These are phyloP conservation scores for Cladosporium sp. DNA, from an alignment of 2,329 filamentous ascomycete species.

Conservation along the genomic window DNA sequence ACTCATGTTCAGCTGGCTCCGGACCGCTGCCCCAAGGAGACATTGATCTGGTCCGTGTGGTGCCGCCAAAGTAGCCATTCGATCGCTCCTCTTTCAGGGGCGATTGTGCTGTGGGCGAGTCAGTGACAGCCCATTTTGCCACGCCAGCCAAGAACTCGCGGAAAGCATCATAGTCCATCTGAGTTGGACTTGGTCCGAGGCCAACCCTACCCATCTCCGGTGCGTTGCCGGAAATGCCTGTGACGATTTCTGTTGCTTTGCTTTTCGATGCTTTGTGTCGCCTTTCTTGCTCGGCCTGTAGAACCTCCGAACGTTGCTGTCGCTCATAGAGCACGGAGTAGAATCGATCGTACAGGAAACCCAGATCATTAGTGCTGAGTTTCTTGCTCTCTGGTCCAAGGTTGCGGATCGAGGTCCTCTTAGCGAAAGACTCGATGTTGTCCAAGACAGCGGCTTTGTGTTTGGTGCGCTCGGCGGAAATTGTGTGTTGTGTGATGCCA, in stretches of 20 bases:
- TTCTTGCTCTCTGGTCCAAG: slow-evolving; percentile 94
- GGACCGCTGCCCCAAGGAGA: slow-evolving; percentile 58
- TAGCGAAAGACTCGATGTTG: slow-evolving; percentile 96
- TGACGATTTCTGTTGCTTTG: slow-evolving; percentile 49
- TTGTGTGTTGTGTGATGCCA: slow-evolving; percentile 87
- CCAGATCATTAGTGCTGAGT: slow-evolving; percentile 77
- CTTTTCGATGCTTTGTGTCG: slow-evolving; percentile 58
- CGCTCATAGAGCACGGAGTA: slow-evolving; percentile 89
- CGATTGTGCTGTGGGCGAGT: slow-evolving; percentile 60
- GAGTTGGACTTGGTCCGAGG: slow-evolving; percentile 78
- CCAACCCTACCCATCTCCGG: slow-evolving; percentile 83
- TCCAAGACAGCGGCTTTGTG: slow-evolving; percentile 93
- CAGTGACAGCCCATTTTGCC: slow-evolving; percentile 87
- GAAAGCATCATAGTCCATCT: slow-evolving; percentile 98
- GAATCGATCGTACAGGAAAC: slow-evolving; percentile 88
- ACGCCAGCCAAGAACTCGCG: slow-evolving; percentile 84
- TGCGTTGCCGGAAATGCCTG: slow-evolving; percentile 44
- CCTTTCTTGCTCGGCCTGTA: slow-evolving; percentile 66
- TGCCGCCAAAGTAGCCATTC: slow-evolving; percentile 54
- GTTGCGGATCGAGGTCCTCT: slow-evolving; percentile 92
- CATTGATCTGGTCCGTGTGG: slow-evolving; percentile 31
- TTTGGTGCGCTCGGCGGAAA: slow-evolving; percentile 81
- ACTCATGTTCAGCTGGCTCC: slow-evolving; percentile 87
- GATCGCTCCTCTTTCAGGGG: slow-evolving; percentile 50
- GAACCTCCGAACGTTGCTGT: slow-evolving; percentile 73